Conservation (phyloP, 2,329 filamentous ascomycete species). For the Sarocladium kiliense region DNA sequence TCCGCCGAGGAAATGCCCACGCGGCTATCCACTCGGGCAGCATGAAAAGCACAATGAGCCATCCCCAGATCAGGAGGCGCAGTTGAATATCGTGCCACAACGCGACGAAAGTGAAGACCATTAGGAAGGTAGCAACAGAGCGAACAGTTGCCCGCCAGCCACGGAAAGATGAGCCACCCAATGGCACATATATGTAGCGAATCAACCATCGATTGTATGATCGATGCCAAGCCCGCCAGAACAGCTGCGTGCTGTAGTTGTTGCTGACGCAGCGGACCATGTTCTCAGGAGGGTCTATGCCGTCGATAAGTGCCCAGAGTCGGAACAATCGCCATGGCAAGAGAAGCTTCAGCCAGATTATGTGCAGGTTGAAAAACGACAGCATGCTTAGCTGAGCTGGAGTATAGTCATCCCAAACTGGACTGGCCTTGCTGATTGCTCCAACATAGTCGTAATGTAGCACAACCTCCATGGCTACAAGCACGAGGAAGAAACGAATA, state of each 20-base stretch:
- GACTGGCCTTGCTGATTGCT: slow-evolving; percentile 78
- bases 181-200: slow-evolving; percentile 87
- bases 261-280: slow-evolving; percentile 96
- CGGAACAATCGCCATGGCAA: slow-evolving; percentile 98
- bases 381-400: slow-evolving; percentile 84
- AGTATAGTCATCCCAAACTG: slow-evolving; percentile 78
- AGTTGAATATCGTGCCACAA: slow-evolving; percentile 98
- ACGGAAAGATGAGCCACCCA: slow-evolving; percentile 64
- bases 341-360: slow-evolving; percentile 96
- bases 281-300: slow-evolving; percentile 93
- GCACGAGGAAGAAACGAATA: slow-evolving; percentile 71
- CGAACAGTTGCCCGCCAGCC: slow-evolving; percentile 42
- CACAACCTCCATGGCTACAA: slow-evolving; percentile 86
- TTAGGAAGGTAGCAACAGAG: slow-evolving; percentile 69
- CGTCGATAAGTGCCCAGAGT: slow-evolving; percentile 88
- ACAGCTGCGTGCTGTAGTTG: slow-evolving; percentile 85
- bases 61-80: slow-evolving; percentile 88
- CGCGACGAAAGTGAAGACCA: slow-evolving; percentile 94
- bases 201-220: slow-evolving; percentile 93
- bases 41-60: slow-evolving; percentile 92
- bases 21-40: slow-evolving; percentile 75
- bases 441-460: slow-evolving; percentile 91
- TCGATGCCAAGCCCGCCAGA: slow-evolving; percentile 96
- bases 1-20: slow-evolving; percentile 65
- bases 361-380: slow-evolving; percentile 91